phyloP scores from a whole-genome alignment of 768 basidiomycete species.

The Psilocybe tampanensis region DNA sequence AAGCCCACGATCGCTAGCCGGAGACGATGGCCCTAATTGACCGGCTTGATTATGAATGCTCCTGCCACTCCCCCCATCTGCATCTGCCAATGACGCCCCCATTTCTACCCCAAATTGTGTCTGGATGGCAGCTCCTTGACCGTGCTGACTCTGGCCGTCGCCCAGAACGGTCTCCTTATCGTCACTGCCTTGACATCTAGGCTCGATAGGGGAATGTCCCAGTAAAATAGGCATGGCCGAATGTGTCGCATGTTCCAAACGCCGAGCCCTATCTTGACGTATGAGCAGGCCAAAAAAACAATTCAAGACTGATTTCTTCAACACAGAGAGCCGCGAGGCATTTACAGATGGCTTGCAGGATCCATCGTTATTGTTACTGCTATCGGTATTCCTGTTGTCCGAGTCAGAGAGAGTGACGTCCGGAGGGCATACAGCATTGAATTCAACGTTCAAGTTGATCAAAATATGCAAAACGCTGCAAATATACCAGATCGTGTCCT shows the following conservation, averaged over 20 bases:
- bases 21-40: background rate
- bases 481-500: slow-evolving; percentile 57
- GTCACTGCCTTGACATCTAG: background rate
- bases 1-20: background rate
- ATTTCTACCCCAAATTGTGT: background rate
- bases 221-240: background rate
- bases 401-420: background rate
- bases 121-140: background rate
- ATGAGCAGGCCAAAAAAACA: slow-evolving; percentile 3
- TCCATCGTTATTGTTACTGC: background rate
- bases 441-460: background rate
- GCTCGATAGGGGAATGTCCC: background rate
- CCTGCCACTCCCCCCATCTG: background rate
- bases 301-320: slow-evolving; percentile 3
- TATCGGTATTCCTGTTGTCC: background rate
- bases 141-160: background rate
- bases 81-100: background rate
- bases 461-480: slow-evolving; percentile 43
- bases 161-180: background rate
- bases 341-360: slow-evolving; percentile 13
- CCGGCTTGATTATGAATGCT: slow-evolving; percentile 1
- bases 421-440: background rate
- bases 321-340: background rate
- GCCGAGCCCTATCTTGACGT: background rate
- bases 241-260: background rate